Percentiles rank a stretch among this genome's conserved stretches.
phyloP scores from a whole-genome alignment of 2,329 filamentous ascomycete species.

The Alternaria brassicicola region DNA sequence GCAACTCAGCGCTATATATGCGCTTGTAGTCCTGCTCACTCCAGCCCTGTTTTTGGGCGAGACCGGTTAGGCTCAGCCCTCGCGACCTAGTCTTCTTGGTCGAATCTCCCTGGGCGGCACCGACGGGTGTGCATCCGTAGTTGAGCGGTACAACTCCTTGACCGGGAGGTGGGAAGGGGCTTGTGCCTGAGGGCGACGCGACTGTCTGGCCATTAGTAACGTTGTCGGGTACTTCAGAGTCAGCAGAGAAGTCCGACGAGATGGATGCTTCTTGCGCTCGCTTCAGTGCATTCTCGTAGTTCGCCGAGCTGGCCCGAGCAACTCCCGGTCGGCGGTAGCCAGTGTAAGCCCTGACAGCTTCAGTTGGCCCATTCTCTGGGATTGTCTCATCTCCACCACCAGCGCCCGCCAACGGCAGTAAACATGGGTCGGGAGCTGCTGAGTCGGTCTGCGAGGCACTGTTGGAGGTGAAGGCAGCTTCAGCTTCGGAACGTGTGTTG shows the following conservation, averaged over 20 bases:
- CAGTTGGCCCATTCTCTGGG: conserved; percentile 17
- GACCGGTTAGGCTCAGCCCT: conserved; percentile 37
- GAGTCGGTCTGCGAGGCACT: conserved; percentile 42
- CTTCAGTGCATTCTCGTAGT: conserved; percentile 40
- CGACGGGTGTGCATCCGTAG: conserved; percentile 27
- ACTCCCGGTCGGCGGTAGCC: conserved; percentile 31
- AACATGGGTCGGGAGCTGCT: conserved; percentile 39
- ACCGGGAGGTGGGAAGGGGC: conserved; percentile 35
- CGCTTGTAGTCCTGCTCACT: conserved; percentile 45
- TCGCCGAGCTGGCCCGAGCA: conserved; percentile 35
- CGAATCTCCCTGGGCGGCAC: conserved; percentile 29
- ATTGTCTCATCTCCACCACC: conserved; percentile 7
- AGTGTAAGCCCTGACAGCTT: conserved; percentile 36
- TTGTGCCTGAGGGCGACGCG: conserved; percentile 21
- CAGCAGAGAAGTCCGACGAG: conserved; percentile 31
- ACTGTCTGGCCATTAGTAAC: conserved; percentile 20
- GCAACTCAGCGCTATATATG: conserved; percentile 34
- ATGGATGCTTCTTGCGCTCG: conserved; percentile 30
- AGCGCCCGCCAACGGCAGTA: conserved; percentile 10
- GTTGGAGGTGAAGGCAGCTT: conserved; percentile 43
- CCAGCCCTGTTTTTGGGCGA: conserved; percentile 44
- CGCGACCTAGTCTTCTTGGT: conserved; percentile 38
- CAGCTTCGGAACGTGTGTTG: conserved; percentile 44
- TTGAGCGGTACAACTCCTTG: conserved; percentile 44
- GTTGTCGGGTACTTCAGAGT: conserved; percentile 17